Evolutionary conservation across 768 basidiomycete genomes (phyloP), one percentile per base, ranked within the genome.

Genomic region (Leccinum ochraceum): DNA sequence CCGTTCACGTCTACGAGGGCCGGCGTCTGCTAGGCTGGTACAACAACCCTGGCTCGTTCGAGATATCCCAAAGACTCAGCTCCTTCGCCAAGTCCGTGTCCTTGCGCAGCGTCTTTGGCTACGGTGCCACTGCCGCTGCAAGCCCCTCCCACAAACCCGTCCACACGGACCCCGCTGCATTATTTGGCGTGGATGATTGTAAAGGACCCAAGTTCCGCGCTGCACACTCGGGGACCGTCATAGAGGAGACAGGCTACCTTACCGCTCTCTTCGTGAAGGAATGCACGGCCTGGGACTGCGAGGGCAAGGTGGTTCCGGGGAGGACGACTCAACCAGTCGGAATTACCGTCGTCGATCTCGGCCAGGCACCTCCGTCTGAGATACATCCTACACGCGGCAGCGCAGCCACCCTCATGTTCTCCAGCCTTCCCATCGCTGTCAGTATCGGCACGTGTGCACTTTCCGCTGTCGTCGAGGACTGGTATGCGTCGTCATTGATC

Each of bases 171-270:
- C 32, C 56, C 1, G 34, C 22, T 13, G 14, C 51, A 3, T 28
- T 69, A 2, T 62, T 74, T 4, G 66, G 60, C 17, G 14, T 61
- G 39, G 62, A 57, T 48, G 26, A 60, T 2, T 57, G 36, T 50
- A 58, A 54, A 6, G 75, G 74, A 3, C 89, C 89, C 53, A 92
- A 90, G 68, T 93, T 83, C 73, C 86, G 90, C 59, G 85, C 89
- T 0, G 86, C 92, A 63, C 86, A 28, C 75, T 93, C 52, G 80
- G 88, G 72, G 71, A 90, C 63, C 79, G 78, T 61, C 71, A 67
- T 75, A 7, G 72, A n/a, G 66, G 73, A 37, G 78, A 83, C 68
- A 77, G 83, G 56, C 75, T 85, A 20, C 72, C 82, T 67, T 84
- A 90, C 22, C 79, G 74, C 46, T 85, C 89, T 75, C 77, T 86